phyloP scores from a whole-genome alignment of 2,329 filamentous ascomycete genomes.

The Cladosporium sp. region DNA sequence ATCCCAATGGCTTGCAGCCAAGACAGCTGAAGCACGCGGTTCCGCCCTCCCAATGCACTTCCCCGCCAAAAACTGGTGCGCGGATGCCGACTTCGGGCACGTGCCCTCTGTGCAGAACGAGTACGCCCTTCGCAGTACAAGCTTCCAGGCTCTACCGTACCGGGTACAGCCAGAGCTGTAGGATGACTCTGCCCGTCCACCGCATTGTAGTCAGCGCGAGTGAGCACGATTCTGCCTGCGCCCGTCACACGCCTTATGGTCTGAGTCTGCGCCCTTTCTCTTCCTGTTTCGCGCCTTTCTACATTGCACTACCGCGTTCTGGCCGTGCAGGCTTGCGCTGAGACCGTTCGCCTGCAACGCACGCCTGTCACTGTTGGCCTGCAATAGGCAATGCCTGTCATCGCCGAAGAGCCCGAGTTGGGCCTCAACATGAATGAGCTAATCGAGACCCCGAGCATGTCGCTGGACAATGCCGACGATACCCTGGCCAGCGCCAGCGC shows the following conservation, averaged over 20 bases:
- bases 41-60: not conserved
- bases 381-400: slow-evolving; percentile 15
- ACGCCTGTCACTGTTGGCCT: not conserved
- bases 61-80: slow-evolving; percentile 1
- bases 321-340: not conserved
- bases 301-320: slow-evolving; percentile 9
- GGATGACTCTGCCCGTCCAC: slow-evolving; percentile 2
- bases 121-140: slow-evolving; percentile 8
- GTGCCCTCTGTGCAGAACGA: not conserved
- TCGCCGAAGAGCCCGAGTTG: slow-evolving; percentile 16
- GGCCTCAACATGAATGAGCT: slow-evolving; percentile 12
- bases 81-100: not conserved
- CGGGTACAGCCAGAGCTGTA: not conserved
- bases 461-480: not conserved
- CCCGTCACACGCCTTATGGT: slow-evolving; percentile 2
- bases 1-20: not conserved
- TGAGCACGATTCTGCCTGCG: not conserved
- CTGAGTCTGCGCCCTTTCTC: slow-evolving; percentile 4
- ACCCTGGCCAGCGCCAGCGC: slow-evolving; percentile 9
- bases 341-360: not conserved
- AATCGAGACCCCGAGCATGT: not conserved
- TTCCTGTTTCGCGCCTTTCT: slow-evolving; percentile 18
- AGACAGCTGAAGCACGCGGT: not conserved
- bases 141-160: not conserved
- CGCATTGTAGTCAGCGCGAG: slow-evolving; percentile 1